These are phyloP conservation scores for Verticillium zaregamsianum DNA, from an alignment of 2,329 filamentous ascomycete genomes.

Conservation along the genomic window DNA sequence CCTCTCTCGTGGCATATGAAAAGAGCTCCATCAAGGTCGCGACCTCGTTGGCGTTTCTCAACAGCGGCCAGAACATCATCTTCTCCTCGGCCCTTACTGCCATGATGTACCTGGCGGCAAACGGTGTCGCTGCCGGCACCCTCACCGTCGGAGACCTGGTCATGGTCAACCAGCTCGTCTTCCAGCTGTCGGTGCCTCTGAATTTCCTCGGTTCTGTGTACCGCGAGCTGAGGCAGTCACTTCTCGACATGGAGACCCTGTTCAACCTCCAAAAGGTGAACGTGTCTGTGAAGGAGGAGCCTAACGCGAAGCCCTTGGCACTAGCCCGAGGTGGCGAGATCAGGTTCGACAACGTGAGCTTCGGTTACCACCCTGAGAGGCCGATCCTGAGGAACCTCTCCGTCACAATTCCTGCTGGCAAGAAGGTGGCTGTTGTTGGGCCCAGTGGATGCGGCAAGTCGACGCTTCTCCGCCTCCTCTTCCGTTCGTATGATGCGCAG, in stretches of 20 bases:
- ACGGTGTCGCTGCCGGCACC: conserved; percentile 76
- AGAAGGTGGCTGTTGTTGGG: conserved; percentile 93
- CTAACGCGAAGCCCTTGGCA: conserved; percentile 67
- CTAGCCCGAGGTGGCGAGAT: conserved; percentile 82
- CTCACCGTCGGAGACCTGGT: conserved; percentile 94
- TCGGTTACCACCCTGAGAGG: conserved; percentile 83
- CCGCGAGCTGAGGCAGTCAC: conserved; percentile 86
- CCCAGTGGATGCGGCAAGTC: conserved; percentile 96
- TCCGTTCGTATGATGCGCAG: conserved; percentile 91
- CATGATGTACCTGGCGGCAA: conserved; percentile 97
- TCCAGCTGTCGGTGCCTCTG: conserved; percentile 92
- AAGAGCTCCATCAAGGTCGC: conserved; percentile 95
- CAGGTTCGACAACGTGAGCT: conserved; percentile 89
- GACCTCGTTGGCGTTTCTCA: conserved; percentile 87
- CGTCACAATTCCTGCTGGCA: conserved; percentile 88
- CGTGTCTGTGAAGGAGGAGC: conserved; percentile 74
- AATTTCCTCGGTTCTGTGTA: conserved; percentile 99
- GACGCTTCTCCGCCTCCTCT: conserved; percentile 83
- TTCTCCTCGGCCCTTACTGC: conserved; percentile 89
- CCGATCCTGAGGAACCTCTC: conserved; percentile 82
- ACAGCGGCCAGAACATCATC: conserved; percentile 94
- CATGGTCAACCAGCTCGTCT: conserved; percentile 98
- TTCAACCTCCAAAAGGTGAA: conserved; percentile 98
- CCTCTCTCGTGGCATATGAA: conserved; percentile 81
- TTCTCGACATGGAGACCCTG: conserved; percentile 97